Evolutionary conservation across 176 grass and related monocot genomes (phyloP), one percentile per base, ranked within the genome.

Genomic region (Pontederia crassipes): DNA sequence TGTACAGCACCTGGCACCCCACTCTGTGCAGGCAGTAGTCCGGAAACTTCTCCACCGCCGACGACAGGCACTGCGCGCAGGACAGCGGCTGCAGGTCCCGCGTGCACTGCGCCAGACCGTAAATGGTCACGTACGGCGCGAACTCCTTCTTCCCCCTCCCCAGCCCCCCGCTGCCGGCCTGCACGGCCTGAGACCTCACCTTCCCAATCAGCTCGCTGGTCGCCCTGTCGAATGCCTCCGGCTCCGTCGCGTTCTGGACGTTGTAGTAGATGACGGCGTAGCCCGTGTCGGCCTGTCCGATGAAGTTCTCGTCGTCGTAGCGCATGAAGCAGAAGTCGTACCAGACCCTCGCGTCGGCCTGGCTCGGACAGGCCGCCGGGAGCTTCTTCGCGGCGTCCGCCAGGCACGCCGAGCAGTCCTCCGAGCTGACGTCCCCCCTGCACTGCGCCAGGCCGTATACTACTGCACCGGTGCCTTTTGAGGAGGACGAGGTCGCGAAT

Each of bases 271-370:
- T 81, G 54, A 80, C 32, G 58, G 57, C 17, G 69, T 53, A 79
- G 0, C 80, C 77, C 17, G 86, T 86, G 76, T 95, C 90, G 0
- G 77, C 52, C 2, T 83, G 66, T 29, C 90, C 90, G 3, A 76
- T 0, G 52, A 95, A 95, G 68, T 86, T 52, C n/a, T 20, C 0
- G 68, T 58, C 55, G 65, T 56, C 53, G 65, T 86, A 89, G 24
- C 86, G 90, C 52, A 79, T 13, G 64, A 86, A 83, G 82, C 90
- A 95, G 77, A 83, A 95, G 77, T 89, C 90, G 52, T 86, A 89
- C 57, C 57, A 59, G 8, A 72, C 15, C 46, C 56, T 26, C 12
- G 69, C 69, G 12, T 72, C 69, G 13, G 57, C 46, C 11, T 52
- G 47, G 46, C 57, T 24, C 3, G 69, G 46, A 46, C 67, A 72